Evolutionary conservation across 768 basidiomycete genomes (phyloP), one percentile per base, ranked within the genome.

Genomic region (Hysterangium stoloniferum): DNA sequence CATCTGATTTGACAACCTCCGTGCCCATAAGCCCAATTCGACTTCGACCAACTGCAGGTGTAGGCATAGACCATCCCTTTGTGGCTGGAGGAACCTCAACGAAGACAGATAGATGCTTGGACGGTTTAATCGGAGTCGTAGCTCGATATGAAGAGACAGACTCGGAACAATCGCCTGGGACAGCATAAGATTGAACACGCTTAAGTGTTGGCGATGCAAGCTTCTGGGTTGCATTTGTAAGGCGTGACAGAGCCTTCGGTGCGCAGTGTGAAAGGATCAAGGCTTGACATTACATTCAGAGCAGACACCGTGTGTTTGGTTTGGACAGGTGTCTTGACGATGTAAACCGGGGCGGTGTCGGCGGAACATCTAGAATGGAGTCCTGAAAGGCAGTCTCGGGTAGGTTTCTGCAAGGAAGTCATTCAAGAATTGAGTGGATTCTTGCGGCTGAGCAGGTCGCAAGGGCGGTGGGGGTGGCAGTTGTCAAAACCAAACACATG

Each of bases 381-480:
- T 56, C 56, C 45, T 50, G 48, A 45, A 59, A 53, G 38, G 58
- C 52, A 17, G 68, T 56, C 56, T 82, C 72, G 50, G 64, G 67
- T 15, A 66, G 51, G 78, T 82, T 48, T 77, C 72, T 12, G 76
- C 72, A 20, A 90, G 61, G 61, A 86, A 85, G 20, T 76, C 67
- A 52, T 83, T 74, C 62, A 86, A 86, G 62, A 85, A 88, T 3
- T 68, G 62, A 2, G 70, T 62, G 1, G 83, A 86, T 38, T 87
- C 79, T 49, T 77, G 71, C 5, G 82, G 74, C 17, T 67, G 63
- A 58, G n/a, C n/a, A n/a, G n/a, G n/a, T n/a, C n/a, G n/a, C n/a
- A n/a, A n/a, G n/a, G n/a, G n/a, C n/a, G n/a, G n/a, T n/a, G n/a
- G n/a, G n/a, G n/a, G n/a, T n/a, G 46, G 48, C 43, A 48, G 32